A percentile compares a stretch with the other conserved stretches of the same genome.
phyloP scores from a whole-genome alignment of 1,284 basidiomycete species.

The Microbotryum violaceum region DNA sequence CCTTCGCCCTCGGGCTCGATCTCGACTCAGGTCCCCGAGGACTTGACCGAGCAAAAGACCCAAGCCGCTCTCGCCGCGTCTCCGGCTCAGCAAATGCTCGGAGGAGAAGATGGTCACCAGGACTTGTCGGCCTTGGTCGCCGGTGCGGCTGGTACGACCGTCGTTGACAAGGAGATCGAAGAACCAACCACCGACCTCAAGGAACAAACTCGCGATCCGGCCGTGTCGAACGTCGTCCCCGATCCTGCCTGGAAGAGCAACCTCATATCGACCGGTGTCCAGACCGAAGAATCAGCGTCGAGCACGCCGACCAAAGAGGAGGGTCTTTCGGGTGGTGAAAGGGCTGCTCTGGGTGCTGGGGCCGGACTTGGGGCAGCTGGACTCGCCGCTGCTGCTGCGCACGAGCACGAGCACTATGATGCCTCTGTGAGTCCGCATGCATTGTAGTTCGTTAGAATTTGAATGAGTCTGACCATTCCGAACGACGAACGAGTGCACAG shows the following conservation, averaged over 20 bases:
- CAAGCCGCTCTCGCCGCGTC: constrained; percentile 15
- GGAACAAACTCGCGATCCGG: not conserved
- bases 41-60: constrained; percentile 7
- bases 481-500: no score
- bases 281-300: not conserved
- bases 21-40: no score
- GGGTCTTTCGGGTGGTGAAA: not conserved
- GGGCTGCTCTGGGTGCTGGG: constrained; percentile 1
- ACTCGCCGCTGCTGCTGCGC: constrained; percentile 1
- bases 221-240: not conserved
- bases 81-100: constrained; percentile 19
- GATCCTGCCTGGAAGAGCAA: not conserved
- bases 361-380: constrained; percentile 4
- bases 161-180: constrained; percentile 11
- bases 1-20: no score
- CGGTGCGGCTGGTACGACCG: constrained; percentile 12
- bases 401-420: no score
- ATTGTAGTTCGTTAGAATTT: no score
- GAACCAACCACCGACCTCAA: constrained; percentile 7
- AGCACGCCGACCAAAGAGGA: not conserved
- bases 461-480: no score
- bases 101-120: not conserved
- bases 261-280: not conserved
- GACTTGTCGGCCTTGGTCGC: constrained; percentile 7
- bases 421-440: no score